A percentile compares a stretch with the other conserved stretches of the same genome.
Evolutionary conservation across 2,329 filamentous ascomycete genomes (phyloP).

Genomic region (Trichoderma hamatum): DNA sequence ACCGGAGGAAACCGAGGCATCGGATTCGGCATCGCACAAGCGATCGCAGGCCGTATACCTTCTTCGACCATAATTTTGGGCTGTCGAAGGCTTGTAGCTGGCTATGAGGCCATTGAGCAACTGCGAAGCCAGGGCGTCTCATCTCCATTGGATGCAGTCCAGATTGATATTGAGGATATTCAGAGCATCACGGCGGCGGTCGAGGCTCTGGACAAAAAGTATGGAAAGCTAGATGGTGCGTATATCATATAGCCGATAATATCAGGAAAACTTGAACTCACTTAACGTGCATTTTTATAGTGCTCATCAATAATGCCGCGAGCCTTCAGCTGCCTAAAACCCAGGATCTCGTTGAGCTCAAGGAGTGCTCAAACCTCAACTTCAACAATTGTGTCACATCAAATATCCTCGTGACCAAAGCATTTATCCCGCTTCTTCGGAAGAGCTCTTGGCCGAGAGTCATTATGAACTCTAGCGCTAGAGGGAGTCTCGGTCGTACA

Average conservation of each 20-base stretch:
- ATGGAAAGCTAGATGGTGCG: slow-evolving; percentile 31
- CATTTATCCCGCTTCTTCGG: slow-evolving; percentile 9
- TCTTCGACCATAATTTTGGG: slow-evolving; percentile 35
- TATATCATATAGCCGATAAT: neutral
- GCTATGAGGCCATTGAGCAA: slow-evolving; percentile 11
- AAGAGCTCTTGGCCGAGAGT: slow-evolving; percentile 28
- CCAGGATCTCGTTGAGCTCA: slow-evolving; percentile 12
- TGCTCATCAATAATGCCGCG: slow-evolving; percentile 27
- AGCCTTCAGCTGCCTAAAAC: slow-evolving; percentile 15
- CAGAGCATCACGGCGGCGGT: slow-evolving; percentile 27
- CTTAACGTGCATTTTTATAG: neutral
- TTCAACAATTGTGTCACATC: slow-evolving; percentile 31
- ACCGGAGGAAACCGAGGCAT: slow-evolving; percentile 37
- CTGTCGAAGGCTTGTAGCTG: slow-evolving; percentile 6
- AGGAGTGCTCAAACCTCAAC: slow-evolving; percentile 21
- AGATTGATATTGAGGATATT: slow-evolving; percentile 30
- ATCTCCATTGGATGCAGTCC: slow-evolving; percentile 21
- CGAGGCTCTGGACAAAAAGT: slow-evolving; percentile 24
- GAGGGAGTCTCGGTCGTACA: slow-evolving; percentile 30
- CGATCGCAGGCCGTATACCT: slow-evolving; percentile 33
- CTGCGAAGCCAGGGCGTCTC: neutral
- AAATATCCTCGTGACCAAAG: slow-evolving; percentile 28
- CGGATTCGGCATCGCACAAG: slow-evolving; percentile 37
- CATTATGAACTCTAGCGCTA: slow-evolving; percentile 30
- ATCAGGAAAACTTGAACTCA: neutral